Percentiles rank a stretch among this genome's conserved stretches.
Conservation (phyloP, 805 yeast species). For the Candida silvatica region DNA sequence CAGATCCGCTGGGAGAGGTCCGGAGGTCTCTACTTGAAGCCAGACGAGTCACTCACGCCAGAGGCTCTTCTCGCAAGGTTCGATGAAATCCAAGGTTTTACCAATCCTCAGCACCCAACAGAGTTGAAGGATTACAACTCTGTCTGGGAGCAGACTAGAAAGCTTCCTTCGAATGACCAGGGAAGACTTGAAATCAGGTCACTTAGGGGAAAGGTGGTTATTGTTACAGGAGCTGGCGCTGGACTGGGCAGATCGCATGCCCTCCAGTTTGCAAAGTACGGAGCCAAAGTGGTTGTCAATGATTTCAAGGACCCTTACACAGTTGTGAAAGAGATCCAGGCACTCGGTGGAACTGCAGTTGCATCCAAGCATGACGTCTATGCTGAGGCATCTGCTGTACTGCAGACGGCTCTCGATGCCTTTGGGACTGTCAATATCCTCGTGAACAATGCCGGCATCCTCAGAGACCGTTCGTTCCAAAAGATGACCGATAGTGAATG, state of each 20-base stretch:
- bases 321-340: constrained; percentile 67
- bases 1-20: constrained; percentile 95
- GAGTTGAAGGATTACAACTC: constrained; percentile 64
- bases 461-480: constrained; percentile 79
- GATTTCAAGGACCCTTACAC: constrained; percentile 71
- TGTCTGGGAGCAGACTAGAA: constrained; percentile 43
- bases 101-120: constrained; percentile 56
- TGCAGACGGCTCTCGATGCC: constrained; percentile 64
- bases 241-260: constrained; percentile 95
- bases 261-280: constrained; percentile 72
- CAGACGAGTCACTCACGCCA: constrained; percentile 72
- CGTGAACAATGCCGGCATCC: constrained; percentile 90
- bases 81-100: constrained; percentile 56
- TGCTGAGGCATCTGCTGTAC: constrained; percentile 61
- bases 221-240: constrained; percentile 91
- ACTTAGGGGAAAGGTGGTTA: constrained; percentile 75
- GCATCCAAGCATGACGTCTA: constrained; percentile 80
- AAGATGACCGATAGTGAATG: constrained; percentile 83
- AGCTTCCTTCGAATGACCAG: constrained; percentile 49
- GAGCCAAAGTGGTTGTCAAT: constrained; percentile 92
- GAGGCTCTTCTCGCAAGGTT: constrained; percentile 70
- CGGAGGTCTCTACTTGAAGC: constrained; percentile 75
- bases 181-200: constrained; percentile 44
- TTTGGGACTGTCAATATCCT: constrained; percentile 83
- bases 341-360: constrained; percentile 65